Percentiles rank a stretch among this genome's conserved stretches.
phyloP scores from a whole-genome alignment of 257 asterid genomes.

The Fraxinus quadrangulata region DNA sequence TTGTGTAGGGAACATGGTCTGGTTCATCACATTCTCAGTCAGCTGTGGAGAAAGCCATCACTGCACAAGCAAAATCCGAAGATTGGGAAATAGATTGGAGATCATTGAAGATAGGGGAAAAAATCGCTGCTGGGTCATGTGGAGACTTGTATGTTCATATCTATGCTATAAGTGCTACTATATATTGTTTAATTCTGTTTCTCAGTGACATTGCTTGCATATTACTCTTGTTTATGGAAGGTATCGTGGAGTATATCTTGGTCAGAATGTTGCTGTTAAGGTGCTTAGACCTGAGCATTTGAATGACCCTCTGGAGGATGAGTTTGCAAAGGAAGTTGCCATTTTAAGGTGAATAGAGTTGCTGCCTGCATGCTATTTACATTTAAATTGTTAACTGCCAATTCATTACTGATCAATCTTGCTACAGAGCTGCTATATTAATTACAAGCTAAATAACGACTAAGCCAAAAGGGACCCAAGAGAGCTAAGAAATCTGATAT shows the following conservation, averaged over 20 bases:
- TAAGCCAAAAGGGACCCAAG: neutral
- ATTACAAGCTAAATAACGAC: neutral
- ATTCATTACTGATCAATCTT: neutral
- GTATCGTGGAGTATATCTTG: slow-evolving; percentile 77
- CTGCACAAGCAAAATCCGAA: slow-evolving; percentile 41
- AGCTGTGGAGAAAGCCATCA: slow-evolving; percentile 44
- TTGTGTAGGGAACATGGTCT: slow-evolving; percentile 73
- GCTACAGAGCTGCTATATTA: neutral
- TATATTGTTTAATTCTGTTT: neutral
- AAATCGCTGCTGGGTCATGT: slow-evolving; percentile 86
- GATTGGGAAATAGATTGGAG: slow-evolving; percentile 84
- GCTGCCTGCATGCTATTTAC: slow-evolving; percentile 13
- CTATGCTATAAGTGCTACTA: slow-evolving; percentile 18
- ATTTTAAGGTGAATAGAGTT: slow-evolving; percentile 60
- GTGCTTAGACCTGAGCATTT: slow-evolving; percentile 76
- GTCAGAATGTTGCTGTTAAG: slow-evolving; percentile 82
- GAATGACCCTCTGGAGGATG: slow-evolving; percentile 63
- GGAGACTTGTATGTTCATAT: slow-evolving; percentile 72
- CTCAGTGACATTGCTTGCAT: slow-evolving; percentile 25
- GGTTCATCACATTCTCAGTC: slow-evolving; percentile 53
- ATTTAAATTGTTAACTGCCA: neutral
- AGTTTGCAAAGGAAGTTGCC: slow-evolving; percentile 79
- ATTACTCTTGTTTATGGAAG: slow-evolving; percentile 40
- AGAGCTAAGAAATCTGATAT: neutral
- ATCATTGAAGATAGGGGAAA: slow-evolving; percentile 72